Evolutionary conservation across 2,329 filamentous ascomycete genomes (phyloP), one percentile per base, ranked within the genome.

Genomic region (Alternaria angustiovoidea): DNA sequence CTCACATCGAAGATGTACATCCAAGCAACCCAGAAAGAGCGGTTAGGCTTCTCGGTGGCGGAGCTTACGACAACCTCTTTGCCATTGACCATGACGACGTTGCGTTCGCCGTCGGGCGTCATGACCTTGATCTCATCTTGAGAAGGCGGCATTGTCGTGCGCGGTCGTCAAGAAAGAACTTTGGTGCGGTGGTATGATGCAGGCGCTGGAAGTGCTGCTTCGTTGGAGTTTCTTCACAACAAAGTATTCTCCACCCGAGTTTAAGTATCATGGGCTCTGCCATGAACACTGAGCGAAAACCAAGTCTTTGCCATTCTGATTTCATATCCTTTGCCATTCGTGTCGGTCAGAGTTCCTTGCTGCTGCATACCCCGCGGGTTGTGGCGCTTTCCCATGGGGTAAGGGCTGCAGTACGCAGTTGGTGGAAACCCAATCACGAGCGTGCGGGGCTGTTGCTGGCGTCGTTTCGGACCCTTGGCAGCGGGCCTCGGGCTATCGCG

Each of bases 1-100:
- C 59, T 22, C 47, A 64, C 62, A 38, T 66, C 65, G 46, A 69
- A 69, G 32, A 69, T 66, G 42, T 69, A 66, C 24, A 66, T 39
- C 67, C 67, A 69, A 7, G 66, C 63, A 14, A 67, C 22, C 64
- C 63, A 64, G 9, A 63, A 42, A 24, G 57, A 61, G n/a, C 63
- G 44, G 28, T 48, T 59, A 1, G 65, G 65, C 51, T 65, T 67
- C 22, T 68, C 54, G 9, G 67, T 69, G 2, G 67, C 64, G 14
- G 67, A 69, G 63, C 65, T 69, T 9, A 69, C 67, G 3, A 64
- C 44, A 18, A 65, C 30, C 20, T 64, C 57, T 12, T 68, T 59
- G 51, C 62, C 62, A n/a, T 65, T 65, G 12, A 65, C 59, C 20
- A 62, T n/a, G 5, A 65, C 62, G 5, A 65, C 42, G 18, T 30